Conservation (phyloP, 768 basidiomycete genomes). For the Trametes coccinea region DNA sequence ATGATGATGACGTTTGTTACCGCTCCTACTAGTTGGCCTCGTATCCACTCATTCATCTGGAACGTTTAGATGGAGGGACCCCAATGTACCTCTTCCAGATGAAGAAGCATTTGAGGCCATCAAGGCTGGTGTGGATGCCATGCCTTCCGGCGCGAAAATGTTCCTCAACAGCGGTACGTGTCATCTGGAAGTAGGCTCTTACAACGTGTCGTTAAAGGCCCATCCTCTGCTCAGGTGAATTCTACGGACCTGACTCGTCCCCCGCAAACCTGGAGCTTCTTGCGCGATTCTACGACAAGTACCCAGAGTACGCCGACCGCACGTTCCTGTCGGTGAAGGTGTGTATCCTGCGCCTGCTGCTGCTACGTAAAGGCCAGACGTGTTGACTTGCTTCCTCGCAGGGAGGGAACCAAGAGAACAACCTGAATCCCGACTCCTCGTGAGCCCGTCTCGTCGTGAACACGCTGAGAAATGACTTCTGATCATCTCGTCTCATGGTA, state of each 20-base stretch:
- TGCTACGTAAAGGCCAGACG: too few relatives aligned
- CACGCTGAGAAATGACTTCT: background rate
- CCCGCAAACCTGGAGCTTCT: constrained; percentile 51
- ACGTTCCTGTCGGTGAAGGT: constrained; percentile 54
- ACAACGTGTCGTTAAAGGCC: too few relatives aligned
- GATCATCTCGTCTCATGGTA: background rate
- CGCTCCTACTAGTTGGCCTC: background rate
- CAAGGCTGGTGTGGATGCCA: constrained; percentile 47
- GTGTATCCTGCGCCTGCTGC: background rate
- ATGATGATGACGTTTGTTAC: constrained; percentile 56
- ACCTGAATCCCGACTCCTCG: constrained; percentile 30
- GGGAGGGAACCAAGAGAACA: constrained; percentile 25
- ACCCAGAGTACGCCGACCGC: constrained; percentile 46
- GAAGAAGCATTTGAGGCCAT: constrained; percentile 64
- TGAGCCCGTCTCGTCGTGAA: constrained; percentile 18
- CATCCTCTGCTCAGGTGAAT: constrained; percentile 41
- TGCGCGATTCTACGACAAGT: constrained; percentile 48
- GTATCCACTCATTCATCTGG: constrained; percentile 8
- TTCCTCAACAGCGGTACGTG: constrained; percentile 51
- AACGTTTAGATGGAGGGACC: constrained; percentile 36
- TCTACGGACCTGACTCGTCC: constrained; percentile 49
- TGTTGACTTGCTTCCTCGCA: background rate
- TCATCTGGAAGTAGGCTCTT: too few relatives aligned
- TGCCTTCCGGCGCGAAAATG: constrained; percentile 47
- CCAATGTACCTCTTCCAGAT: constrained; percentile 44